phyloP scores from a whole-genome alignment of 768 basidiomycete species.

The Suillus variegatus region DNA sequence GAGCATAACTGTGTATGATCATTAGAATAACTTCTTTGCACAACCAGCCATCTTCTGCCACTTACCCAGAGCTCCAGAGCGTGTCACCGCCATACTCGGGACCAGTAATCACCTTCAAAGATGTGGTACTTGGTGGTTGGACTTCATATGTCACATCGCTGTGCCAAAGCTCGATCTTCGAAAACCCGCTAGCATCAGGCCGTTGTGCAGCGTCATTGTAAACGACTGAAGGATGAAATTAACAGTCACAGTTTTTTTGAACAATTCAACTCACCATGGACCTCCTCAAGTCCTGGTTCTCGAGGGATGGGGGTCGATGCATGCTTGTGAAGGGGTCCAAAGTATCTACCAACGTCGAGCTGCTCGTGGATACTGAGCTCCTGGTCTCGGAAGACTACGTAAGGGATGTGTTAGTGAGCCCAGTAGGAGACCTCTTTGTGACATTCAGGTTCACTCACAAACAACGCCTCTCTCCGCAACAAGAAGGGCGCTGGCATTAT shows the following conservation, averaged over 20 bases:
- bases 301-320: conserved; percentile 77
- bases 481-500: conserved; percentile 56
- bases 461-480: conserved; percentile 78
- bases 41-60: neutral
- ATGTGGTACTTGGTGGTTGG: conserved; percentile 80
- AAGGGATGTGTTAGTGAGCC: neutral
- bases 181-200: conserved; percentile 64
- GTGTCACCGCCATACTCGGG: conserved; percentile 80
- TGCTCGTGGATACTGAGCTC: conserved; percentile 68
- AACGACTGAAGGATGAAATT: conserved; percentile 48
- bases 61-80: conserved; percentile 77
- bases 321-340: conserved; percentile 79
- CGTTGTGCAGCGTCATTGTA: conserved; percentile 67
- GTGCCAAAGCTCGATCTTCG: conserved; percentile 80
- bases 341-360: conserved; percentile 70
- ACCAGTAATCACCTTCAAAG: conserved; percentile 69
- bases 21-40: conserved; percentile 13
- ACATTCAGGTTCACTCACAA: conserved; percentile 44
- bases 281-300: conserved; percentile 72
- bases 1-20: conserved; percentile 56
- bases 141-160: conserved; percentile 81
- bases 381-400: conserved; percentile 73
- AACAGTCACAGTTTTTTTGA: conserved; percentile 7
- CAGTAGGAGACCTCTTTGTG: neutral
- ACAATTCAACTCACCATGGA: conserved; percentile 52